Conservation (phyloP, 192 early-diverging fungal species). For the Nowakowskiella sp. region DNA sequence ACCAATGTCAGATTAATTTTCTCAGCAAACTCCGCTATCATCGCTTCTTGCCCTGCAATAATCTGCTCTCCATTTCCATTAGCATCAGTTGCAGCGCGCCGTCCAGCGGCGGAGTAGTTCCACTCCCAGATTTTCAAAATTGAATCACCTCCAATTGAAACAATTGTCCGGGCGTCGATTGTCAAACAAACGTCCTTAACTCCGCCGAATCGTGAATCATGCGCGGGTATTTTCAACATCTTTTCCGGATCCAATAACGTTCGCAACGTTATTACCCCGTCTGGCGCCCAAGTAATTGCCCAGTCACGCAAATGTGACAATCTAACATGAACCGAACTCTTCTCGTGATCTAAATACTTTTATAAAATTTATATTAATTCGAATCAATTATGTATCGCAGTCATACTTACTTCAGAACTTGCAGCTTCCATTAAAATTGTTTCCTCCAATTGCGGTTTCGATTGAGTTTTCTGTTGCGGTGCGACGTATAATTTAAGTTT, state of each 20-base stretch:
- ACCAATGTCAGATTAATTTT: slow-evolving; percentile 11
- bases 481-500: slow-evolving; percentile 29
- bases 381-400: background rate
- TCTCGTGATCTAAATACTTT: slow-evolving; percentile 36
- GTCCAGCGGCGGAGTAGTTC: slow-evolving; percentile 29
- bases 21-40: background rate
- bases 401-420: background rate
- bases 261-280: slow-evolving; percentile 36
- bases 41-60: slow-evolving; percentile 4
- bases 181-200: slow-evolving; percentile 24
- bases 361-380: too few species aligned
- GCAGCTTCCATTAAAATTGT: background rate
- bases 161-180: slow-evolving; percentile 24
- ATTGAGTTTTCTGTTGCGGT: slow-evolving; percentile 2
- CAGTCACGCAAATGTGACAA: slow-evolving; percentile 29
- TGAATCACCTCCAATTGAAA: slow-evolving; percentile 34
- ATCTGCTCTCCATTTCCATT: slow-evolving; percentile 8
- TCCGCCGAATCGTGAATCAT: slow-evolving; percentile 35
- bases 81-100: slow-evolving; percentile 34
- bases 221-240: slow-evolving; percentile 27
- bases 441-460: background rate
- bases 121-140: slow-evolving; percentile 39
- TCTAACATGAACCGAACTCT: slow-evolving; percentile 4
- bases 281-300: slow-evolving; percentile 31
- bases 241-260: slow-evolving; percentile 45